A percentile compares a stretch with the other conserved stretches of the same genome.
phyloP scores from a whole-genome alignment of 176 grass and related monocot genomes.

The Musa itinerans region DNA sequence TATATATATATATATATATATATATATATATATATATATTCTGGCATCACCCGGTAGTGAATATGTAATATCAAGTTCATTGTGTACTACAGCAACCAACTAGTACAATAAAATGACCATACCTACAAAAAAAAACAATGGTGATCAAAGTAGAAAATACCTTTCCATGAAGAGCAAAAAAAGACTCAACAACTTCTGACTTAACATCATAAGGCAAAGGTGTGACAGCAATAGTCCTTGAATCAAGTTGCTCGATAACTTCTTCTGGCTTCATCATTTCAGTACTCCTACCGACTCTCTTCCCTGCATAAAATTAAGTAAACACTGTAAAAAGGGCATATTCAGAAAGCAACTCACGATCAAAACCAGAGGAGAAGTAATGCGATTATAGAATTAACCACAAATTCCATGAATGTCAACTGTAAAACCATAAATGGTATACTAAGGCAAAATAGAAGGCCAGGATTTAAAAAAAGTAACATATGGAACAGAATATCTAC shows the following conservation, averaged over 20 bases:
- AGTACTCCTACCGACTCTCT: conserved; percentile 59
- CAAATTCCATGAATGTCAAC: background rate
- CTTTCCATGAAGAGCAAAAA: conserved; percentile 62
- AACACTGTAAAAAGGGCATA: conserved; percentile 2
- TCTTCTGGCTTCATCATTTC: conserved; percentile 61
- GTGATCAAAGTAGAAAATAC: conserved; percentile 25
- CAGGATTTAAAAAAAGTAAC: background rate
- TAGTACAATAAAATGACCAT: background rate
- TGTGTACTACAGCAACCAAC: background rate
- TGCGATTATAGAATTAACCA: background rate
- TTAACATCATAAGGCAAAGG: conserved; percentile 78
- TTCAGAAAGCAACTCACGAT: background rate
- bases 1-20: too few species aligned
- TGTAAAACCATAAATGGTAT: background rate
- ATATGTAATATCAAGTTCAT: too few species aligned
- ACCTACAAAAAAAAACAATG: conserved; percentile 1
- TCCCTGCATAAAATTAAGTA: conserved; percentile 37
- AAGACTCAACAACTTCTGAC: conserved; percentile 65
- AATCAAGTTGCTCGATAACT: conserved; percentile 64
- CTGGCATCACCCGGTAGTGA: too few species aligned
- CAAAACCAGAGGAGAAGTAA: background rate
- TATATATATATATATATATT: too few species aligned
- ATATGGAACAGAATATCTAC: background rate
- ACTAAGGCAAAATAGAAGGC: background rate
- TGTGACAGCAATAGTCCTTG: conserved; percentile 67